Percentiles rank a stretch among this genome's conserved stretches.
Evolutionary conservation across 305 asterid genomes (phyloP).

Genomic region (Ruellia speciosa): DNA sequence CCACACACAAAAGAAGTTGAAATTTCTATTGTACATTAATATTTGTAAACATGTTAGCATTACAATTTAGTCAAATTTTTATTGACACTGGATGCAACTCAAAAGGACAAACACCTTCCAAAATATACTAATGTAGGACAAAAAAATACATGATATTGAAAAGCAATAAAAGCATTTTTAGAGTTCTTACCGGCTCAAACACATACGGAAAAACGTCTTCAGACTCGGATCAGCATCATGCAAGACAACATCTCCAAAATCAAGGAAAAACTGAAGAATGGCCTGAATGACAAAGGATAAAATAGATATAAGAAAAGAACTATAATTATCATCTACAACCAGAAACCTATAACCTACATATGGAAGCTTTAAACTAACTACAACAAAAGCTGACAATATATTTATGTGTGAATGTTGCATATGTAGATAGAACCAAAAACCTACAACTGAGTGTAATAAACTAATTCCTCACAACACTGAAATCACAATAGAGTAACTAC

Average conservation of each 20-base stretch:
- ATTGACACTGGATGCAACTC: constrained; percentile 11
- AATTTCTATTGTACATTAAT: not conserved
- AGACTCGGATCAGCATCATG: constrained; percentile 90
- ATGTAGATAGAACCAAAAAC: not conserved
- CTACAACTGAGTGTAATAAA: constrained; percentile 4
- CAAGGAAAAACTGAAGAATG: constrained; percentile 79
- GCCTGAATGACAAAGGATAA: constrained; percentile 41
- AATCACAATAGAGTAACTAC: not conserved
- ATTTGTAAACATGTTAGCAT: constrained; percentile 1
- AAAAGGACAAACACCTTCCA: constrained; percentile 12
- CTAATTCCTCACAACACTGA: constrained; percentile 2
- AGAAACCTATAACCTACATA: constrained; percentile 6
- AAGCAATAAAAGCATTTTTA: constrained; percentile 17
- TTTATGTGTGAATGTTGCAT: no score
- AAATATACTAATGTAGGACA: constrained; percentile 5
- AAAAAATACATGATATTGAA: constrained; percentile 6
- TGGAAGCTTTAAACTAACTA: no score
- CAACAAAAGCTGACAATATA: no score
- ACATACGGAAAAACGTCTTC: constrained; percentile 68
- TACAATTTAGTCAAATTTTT: not conserved
- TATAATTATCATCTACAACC: constrained; percentile 12
- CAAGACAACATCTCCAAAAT: constrained; percentile 71
- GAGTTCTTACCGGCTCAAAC: constrained; percentile 76
- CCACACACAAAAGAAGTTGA: no score
- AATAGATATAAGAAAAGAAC: constrained; percentile 18